Conservation (phyloP, 2,329 filamentous ascomycete species). For the Cordyceps javanica region DNA sequence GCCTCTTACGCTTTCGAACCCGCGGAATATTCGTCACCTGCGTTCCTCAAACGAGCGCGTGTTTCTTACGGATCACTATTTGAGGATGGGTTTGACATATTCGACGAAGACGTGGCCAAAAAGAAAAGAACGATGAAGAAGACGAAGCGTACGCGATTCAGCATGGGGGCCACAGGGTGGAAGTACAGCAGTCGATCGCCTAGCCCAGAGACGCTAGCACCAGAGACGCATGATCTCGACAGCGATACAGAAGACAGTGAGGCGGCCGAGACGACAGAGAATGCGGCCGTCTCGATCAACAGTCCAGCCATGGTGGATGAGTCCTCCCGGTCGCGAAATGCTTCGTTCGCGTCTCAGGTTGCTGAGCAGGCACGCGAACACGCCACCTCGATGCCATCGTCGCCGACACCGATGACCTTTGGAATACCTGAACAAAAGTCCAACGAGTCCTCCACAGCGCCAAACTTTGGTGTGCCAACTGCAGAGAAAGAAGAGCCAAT, state of each 20-base stretch:
- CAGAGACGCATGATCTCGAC: slow-evolving; percentile 21
- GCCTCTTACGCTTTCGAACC: slow-evolving; percentile 31
- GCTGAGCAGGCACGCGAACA: slow-evolving; percentile 21
- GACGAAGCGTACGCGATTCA: slow-evolving; percentile 65
- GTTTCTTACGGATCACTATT: slow-evolving; percentile 64
- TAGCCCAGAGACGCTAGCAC: slow-evolving; percentile 56
- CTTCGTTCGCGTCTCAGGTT: slow-evolving; percentile 23
- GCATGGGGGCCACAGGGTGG: slow-evolving; percentile 64
- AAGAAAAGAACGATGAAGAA: slow-evolving; percentile 47
- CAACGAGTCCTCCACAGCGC: neutral
- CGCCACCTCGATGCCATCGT: slow-evolving; percentile 3
- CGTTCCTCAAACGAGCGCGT: slow-evolving; percentile 67
- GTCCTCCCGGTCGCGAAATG: slow-evolving; percentile 28
- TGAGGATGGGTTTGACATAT: slow-evolving; percentile 58
- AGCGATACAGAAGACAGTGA: slow-evolving; percentile 16
- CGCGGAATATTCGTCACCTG: slow-evolving; percentile 66
- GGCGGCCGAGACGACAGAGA: slow-evolving; percentile 10
- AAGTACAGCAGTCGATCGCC: slow-evolving; percentile 65
- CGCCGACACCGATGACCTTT: slow-evolving; percentile 14
- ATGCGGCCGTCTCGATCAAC: slow-evolving; percentile 10
- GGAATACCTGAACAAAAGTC: neutral
- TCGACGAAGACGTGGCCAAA: slow-evolving; percentile 61
- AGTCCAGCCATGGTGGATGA: slow-evolving; percentile 29
- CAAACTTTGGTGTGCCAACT: neutral
- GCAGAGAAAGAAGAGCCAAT: neutral